These are phyloP conservation scores for Neonectria coccinea DNA, from an alignment of 2,329 filamentous ascomycete genomes.

Conservation along the genomic window DNA sequence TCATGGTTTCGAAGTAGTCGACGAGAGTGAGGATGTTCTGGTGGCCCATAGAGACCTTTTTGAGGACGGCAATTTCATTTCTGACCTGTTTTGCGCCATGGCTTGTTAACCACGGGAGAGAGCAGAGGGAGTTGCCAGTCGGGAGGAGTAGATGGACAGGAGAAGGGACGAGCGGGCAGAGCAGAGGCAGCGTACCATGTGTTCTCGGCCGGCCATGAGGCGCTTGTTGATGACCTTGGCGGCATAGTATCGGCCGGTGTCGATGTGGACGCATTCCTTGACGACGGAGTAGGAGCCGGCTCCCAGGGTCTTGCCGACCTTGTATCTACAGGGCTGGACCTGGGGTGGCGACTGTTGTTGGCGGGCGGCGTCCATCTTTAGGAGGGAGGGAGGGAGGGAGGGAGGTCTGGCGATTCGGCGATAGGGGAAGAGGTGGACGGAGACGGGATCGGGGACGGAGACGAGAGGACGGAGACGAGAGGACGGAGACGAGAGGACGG, in stretches of 20 bases:
- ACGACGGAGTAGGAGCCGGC: conserved; percentile 98
- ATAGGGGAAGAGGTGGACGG: conserved; percentile 18
- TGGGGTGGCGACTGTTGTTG: conserved; percentile 59
- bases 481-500: neutral
- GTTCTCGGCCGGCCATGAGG: conserved; percentile 95
- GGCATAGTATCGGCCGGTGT: conserved; percentile 97
- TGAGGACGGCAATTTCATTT: conserved; percentile 97
- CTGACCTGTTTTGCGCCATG: conserved; percentile 71
- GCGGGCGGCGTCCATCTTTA: conserved; percentile 41
- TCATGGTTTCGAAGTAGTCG: conserved; percentile 99
- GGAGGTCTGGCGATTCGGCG: conserved; percentile 20
- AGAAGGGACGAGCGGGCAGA: conserved; percentile 11
- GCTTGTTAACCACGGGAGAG: conserved; percentile 30
- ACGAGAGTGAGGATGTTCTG: conserved; percentile 97
- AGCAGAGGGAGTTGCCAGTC: neutral
- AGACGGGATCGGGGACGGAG: conserved; percentile 11
- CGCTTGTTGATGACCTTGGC: conserved; percentile 99
- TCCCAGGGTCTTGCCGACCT: conserved; percentile 97
- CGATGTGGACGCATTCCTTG: conserved; percentile 98
- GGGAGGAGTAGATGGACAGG: neutral
- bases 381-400: conserved; percentile 2
- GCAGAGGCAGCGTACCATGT: conserved; percentile 77
- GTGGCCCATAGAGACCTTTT: conserved; percentile 98
- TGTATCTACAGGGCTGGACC: conserved; percentile 96
- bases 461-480: neutral